Evolutionary conservation across 2,329 filamentous ascomycete genomes (phyloP).

Genomic region (Apiospora saccharicola): DNA sequence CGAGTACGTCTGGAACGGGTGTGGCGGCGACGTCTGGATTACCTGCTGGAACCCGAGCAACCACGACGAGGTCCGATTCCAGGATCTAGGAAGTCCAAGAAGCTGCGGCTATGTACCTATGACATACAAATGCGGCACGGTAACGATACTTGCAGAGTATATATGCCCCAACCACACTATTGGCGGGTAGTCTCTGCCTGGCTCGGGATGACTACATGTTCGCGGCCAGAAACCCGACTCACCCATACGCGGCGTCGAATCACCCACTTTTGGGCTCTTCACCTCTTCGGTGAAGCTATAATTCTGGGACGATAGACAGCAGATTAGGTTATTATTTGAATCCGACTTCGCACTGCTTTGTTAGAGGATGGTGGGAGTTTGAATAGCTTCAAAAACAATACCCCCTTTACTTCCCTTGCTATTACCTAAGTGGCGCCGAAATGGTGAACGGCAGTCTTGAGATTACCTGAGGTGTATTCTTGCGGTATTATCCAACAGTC

Average conservation of each 20-base stretch:
- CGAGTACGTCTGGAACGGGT: not conserved
- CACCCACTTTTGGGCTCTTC: too few species aligned
- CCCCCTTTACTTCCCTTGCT: not conserved
- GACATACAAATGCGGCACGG: not conserved
- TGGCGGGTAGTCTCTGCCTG: not conserved
- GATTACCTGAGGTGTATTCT: not conserved
- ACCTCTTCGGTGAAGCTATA: too few species aligned
- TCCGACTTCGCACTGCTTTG: too few species aligned
- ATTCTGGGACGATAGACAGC: too few species aligned
- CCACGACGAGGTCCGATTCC: not conserved
- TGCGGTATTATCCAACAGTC: not conserved
- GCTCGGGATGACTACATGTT: not conserved
- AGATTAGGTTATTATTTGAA: too few species aligned
- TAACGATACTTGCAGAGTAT: not conserved
- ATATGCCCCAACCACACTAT: not conserved
- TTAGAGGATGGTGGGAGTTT: too few species aligned
- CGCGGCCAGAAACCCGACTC: not conserved
- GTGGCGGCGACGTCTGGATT: not conserved
- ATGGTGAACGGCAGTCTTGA: not conserved
- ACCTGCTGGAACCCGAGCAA: not conserved
- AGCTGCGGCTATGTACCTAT: not conserved
- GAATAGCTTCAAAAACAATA: not conserved
- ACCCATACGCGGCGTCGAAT: too few species aligned
- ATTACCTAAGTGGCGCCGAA: not conserved
- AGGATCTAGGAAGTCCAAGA: not conserved